Conservation (phyloP, 768 basidiomycete species). For the Tricholoma furcatifolium region DNA sequence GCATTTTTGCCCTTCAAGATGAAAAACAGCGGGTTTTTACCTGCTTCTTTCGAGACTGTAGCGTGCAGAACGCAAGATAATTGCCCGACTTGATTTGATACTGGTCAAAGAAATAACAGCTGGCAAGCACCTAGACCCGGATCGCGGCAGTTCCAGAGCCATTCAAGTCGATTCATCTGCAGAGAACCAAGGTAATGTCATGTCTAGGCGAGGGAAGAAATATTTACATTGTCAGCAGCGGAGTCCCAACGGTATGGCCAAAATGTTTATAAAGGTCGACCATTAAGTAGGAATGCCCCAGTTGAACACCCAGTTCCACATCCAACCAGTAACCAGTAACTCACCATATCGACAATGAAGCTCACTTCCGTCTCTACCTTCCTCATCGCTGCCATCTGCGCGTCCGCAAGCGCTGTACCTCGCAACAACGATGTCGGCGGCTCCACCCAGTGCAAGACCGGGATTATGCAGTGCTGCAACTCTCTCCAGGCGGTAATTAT, state of each 20-base stretch:
- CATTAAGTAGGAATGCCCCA: neutral
- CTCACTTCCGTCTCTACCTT: slow-evolving; percentile 11
- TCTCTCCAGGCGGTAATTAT: slow-evolving; percentile 2
- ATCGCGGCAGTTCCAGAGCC: slow-evolving; percentile 1
- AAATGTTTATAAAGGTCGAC: neutral
- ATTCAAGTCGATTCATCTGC: neutral
- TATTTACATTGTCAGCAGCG: neutral
- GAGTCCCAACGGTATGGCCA: neutral
- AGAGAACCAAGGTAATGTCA: neutral
- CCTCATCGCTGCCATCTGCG: slow-evolving; percentile 8
- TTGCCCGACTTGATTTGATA: neutral
- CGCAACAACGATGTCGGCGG: neutral
- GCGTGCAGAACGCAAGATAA: neutral
- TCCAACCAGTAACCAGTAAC: neutral
- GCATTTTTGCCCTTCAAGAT: no score
- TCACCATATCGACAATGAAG: slow-evolving; percentile 4
- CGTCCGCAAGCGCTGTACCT: slow-evolving; percentile 12
- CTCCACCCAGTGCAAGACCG: slow-evolving; percentile 17
- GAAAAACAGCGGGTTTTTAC: neutral
- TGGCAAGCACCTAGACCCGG: no score
- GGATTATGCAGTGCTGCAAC: slow-evolving; percentile 19
- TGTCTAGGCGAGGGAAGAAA: neutral
- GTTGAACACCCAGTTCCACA: neutral
- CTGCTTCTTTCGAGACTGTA: neutral
- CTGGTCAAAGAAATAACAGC: neutral